Conservation (phyloP, 2,329 filamentous ascomycete species). For the Colletotrichum horii region DNA sequence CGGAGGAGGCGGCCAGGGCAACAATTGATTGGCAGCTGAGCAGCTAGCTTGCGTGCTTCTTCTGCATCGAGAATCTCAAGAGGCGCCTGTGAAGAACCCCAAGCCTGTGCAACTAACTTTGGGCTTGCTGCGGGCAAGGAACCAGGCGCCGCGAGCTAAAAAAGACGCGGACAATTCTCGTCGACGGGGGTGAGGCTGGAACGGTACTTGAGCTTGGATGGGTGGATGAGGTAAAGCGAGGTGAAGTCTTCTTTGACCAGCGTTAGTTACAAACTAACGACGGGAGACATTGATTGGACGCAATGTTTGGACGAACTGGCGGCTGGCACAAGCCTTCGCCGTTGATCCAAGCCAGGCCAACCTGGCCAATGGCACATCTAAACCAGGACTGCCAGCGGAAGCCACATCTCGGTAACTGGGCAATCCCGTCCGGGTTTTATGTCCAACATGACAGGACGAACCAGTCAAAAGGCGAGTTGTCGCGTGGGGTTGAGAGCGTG, state of each 20-base stretch:
- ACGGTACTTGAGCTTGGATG: conserved; percentile 13
- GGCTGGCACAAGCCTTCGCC: not conserved
- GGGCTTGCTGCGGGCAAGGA: conserved; percentile 17
- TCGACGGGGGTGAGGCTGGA: conserved; percentile 17
- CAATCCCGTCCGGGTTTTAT: not conserved
- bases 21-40: conserved; percentile 11
- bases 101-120: conserved; percentile 17
- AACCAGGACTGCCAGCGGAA: not conserved
- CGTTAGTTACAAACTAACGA: not conserved
- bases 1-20: conserved; percentile 4
- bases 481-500: conserved; percentile 4
- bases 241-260: not conserved
- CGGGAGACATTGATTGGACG: not conserved
- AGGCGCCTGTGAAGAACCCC: conserved; percentile 8
- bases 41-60: conserved; percentile 15
- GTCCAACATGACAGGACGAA: not conserved
- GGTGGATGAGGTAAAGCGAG: not conserved
- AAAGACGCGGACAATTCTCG: conserved; percentile 14
- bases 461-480: not conserved
- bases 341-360: not conserved
- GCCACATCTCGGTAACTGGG: conserved; percentile 4
- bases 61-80: conserved; percentile 17
- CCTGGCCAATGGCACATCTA: not conserved
- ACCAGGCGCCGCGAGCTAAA: conserved; percentile 18
- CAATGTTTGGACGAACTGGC: conserved; percentile 11